A percentile compares a stretch with the other conserved stretches of the same genome.
phyloP scores from a whole-genome alignment of 495 filamentous ascomycete species.

The Staphylotrichum longicolle region DNA sequence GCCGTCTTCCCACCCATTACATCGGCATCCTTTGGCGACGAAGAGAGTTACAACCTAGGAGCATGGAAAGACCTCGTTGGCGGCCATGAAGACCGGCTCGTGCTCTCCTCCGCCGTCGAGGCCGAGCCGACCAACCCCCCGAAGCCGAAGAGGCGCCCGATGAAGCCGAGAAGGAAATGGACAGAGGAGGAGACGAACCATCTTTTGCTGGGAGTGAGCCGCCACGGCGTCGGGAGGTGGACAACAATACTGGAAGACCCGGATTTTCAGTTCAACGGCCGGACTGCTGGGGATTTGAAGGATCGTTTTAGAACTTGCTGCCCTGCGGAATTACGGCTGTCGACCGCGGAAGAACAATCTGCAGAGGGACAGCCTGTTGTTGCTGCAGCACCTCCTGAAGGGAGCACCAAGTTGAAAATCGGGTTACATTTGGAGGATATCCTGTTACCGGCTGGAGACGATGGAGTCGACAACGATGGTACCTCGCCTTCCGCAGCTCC shows the following conservation, averaged over 20 bases:
- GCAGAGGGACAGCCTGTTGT: constrained; percentile 1
- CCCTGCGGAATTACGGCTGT: constrained; percentile 53
- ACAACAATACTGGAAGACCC: constrained; percentile 76
- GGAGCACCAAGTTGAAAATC: constrained; percentile 33
- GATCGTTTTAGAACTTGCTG: constrained; percentile 80
- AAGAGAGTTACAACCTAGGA: constrained; percentile 19
- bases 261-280: constrained; percentile 69
- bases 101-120: constrained; percentile 21
- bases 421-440: constrained; percentile 50
- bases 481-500: constrained; percentile 9
- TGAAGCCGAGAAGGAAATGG: constrained; percentile 64
- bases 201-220: constrained; percentile 71
- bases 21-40: constrained; percentile 48
- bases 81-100: constrained; percentile 30
- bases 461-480: constrained; percentile 22
- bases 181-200: constrained; percentile 78
- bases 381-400: constrained; percentile 6
- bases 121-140: constrained; percentile 28
- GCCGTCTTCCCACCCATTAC: constrained; percentile 71
- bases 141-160: constrained; percentile 43
- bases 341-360: constrained; percentile 31
- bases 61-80: constrained; percentile 28
- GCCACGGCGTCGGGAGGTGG: constrained; percentile 86
- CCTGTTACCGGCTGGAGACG: constrained; percentile 34
- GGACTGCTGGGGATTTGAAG: constrained; percentile 79